Conservation (phyloP, 2,329 filamentous ascomycete species). For the Colletotrichum eremochloae region DNA sequence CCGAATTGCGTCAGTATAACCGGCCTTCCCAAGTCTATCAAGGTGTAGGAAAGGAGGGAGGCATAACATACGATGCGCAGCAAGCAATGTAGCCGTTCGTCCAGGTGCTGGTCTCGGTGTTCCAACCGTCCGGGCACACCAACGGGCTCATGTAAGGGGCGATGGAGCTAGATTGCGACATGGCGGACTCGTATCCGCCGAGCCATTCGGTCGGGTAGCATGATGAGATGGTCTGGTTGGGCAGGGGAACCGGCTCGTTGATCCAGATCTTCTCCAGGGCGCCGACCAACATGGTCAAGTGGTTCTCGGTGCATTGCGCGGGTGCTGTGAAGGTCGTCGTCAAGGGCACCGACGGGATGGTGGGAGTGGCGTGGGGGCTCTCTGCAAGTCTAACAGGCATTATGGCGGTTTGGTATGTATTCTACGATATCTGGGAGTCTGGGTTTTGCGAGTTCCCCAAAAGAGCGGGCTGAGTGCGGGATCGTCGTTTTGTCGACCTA, state of each 20-base stretch:
- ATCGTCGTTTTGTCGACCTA: background rate
- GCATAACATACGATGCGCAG: constrained; percentile 24
- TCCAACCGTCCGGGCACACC: constrained; percentile 36
- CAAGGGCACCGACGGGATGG: constrained; percentile 28
- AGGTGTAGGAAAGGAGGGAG: too few relatives aligned
- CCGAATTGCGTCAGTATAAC: background rate
- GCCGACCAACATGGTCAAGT: constrained; percentile 39
- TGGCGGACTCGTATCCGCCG: constrained; percentile 28
- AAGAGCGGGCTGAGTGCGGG: background rate
- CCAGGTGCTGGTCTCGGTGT: constrained; percentile 37
- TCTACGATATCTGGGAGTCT: background rate
- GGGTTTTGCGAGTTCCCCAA: background rate
- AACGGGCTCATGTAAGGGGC: constrained; percentile 37
- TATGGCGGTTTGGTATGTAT: background rate
- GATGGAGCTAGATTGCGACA: constrained; percentile 37
- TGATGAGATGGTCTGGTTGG: constrained; percentile 33
- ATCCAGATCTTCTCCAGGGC: constrained; percentile 41
- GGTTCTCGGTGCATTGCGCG: constrained; percentile 33
- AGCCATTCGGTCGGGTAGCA: constrained; percentile 38
- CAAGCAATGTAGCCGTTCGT: constrained; percentile 36
- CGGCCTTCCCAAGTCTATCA: background rate
- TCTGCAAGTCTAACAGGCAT: constrained; percentile 11
- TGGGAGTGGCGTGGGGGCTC: background rate
- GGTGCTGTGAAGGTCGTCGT: constrained; percentile 38
- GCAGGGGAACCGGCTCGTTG: constrained; percentile 36